These are phyloP conservation scores for Rutstroemia sp. DNA, from an alignment of 2,329 filamentous ascomycete species.

Conservation along the genomic window DNA sequence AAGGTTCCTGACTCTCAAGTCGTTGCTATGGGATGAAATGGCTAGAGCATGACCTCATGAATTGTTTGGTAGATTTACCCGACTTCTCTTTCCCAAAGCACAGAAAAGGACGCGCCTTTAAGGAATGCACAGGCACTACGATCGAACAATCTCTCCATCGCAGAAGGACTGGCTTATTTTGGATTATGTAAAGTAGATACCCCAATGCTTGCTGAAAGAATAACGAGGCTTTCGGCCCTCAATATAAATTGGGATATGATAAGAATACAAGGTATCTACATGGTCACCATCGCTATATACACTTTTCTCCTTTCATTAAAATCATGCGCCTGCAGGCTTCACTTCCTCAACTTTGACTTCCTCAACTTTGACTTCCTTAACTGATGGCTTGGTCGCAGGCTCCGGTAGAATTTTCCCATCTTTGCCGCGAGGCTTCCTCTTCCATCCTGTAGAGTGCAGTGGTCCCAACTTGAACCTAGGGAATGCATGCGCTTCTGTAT, in stretches of 20 bases:
- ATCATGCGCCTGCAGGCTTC: constrained; percentile 6
- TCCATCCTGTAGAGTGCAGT: constrained; percentile 76
- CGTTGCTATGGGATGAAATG: too few species aligned
- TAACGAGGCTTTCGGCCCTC: too few species aligned
- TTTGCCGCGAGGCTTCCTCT: constrained; percentile 53
- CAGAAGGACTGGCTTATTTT: too few species aligned
- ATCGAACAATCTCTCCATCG: too few species aligned
- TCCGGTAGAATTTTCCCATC: constrained; percentile 29
- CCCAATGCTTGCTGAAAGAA: too few species aligned
- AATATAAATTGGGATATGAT: neutral
- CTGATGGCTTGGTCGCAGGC: constrained; percentile 11
- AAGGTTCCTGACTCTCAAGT: too few species aligned
- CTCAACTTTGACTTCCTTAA: constrained; percentile 11
- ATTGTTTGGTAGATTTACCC: too few species aligned
- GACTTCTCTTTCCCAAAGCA: too few species aligned
- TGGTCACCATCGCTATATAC: constrained; percentile 11
- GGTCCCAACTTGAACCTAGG: constrained; percentile 77
- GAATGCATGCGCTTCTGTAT: constrained; percentile 90
- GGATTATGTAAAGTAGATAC: too few species aligned
- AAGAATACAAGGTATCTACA: constrained; percentile 9
- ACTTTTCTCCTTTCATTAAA: neutral
- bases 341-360: constrained; percentile 16
- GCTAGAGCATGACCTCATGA: too few species aligned
- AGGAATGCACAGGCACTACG: too few species aligned
- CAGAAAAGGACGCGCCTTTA: too few species aligned